Percentiles rank a stretch among this genome's conserved stretches.
Evolutionary conservation across 331 rosid genomes (phyloP).

Genomic region (Pyrus hybrid): DNA sequence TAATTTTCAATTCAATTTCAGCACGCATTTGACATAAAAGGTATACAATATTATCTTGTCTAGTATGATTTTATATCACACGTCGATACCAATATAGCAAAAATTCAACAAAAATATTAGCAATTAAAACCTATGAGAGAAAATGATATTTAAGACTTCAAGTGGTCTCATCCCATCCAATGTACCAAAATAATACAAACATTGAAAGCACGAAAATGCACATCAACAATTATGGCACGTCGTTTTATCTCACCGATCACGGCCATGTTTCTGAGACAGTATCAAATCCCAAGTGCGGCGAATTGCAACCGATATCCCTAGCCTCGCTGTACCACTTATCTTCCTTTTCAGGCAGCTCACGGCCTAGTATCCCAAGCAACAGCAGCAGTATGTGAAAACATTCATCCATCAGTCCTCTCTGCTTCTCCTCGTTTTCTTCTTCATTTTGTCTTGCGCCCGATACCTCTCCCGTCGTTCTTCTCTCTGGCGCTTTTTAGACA

Average conservation of each 20-base stretch:
- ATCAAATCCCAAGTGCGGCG: not conserved
- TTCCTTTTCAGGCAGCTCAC: not conserved
- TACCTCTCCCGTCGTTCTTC: constrained; percentile 79
- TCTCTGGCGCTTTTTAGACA: constrained; percentile 63
- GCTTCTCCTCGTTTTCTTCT: constrained; percentile 53
- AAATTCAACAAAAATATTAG: no score
- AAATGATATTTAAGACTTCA: no score
- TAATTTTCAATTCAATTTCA: no score
- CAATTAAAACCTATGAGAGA: no score
- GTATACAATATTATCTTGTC: no score
- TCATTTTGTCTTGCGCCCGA: constrained; percentile 56
- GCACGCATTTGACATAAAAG: no score
- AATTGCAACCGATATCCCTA: not conserved
- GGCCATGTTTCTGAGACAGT: not conserved
- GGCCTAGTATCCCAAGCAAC: not conserved
- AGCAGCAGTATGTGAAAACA: not conserved
- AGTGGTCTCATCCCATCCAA: no score
- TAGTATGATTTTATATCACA: no score
- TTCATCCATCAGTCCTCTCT: constrained; percentile 14
- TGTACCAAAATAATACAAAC: no score
- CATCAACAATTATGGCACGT: not conserved
- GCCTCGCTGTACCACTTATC: not conserved
- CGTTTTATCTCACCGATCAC: not conserved
- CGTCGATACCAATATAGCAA: no score
- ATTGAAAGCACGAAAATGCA: not conserved